These are phyloP conservation scores for Stipa capillata DNA, from an alignment of 176 grass and related monocot species.

Conservation along the genomic window DNA sequence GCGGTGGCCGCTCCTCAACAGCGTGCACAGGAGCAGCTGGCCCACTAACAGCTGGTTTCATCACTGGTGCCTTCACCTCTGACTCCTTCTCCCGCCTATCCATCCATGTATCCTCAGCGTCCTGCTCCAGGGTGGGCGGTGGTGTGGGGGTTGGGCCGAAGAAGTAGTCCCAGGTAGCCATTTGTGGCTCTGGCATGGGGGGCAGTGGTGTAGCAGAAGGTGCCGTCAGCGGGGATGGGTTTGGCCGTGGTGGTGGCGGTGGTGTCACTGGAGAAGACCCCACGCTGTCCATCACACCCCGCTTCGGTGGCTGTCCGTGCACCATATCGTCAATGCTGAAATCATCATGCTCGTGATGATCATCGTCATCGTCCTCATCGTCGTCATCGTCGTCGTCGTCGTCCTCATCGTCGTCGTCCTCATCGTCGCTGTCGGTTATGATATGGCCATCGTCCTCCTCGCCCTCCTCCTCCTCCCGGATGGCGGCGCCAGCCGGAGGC, in stretches of 20 bases:
- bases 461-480: conserved; percentile 60
- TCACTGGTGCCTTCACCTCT: conserved; percentile 7
- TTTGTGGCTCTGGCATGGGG: conserved; percentile 10
- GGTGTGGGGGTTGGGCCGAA: conserved; percentile 38
- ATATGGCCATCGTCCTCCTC: conserved; percentile 40
- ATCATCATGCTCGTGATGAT: conserved; percentile 56
- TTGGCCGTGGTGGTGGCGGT: conserved; percentile 33
- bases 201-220: conserved; percentile 1
- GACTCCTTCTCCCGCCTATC: conserved; percentile 27
- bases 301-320: conserved; percentile 8
- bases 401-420: conserved; percentile 35
- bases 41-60: neutral
- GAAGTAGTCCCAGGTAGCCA: conserved; percentile 69
- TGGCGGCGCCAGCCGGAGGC: conserved; percentile 8
- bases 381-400: neutral
- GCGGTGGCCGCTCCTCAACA: conserved; percentile 20
- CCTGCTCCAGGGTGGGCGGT: conserved; percentile 60
- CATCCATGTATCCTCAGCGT: conserved; percentile 39
- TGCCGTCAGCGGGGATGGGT: conserved; percentile 11
- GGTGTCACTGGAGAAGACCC: conserved; percentile 56
- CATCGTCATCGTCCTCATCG: neutral
- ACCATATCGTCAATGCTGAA: conserved; percentile 20
- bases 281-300: conserved; percentile 12
- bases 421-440: conserved; percentile 30
- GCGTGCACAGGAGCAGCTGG: neutral